These are phyloP conservation scores for Litchi chinensis DNA, from an alignment of 345 rosid species.

Conservation along the genomic window DNA sequence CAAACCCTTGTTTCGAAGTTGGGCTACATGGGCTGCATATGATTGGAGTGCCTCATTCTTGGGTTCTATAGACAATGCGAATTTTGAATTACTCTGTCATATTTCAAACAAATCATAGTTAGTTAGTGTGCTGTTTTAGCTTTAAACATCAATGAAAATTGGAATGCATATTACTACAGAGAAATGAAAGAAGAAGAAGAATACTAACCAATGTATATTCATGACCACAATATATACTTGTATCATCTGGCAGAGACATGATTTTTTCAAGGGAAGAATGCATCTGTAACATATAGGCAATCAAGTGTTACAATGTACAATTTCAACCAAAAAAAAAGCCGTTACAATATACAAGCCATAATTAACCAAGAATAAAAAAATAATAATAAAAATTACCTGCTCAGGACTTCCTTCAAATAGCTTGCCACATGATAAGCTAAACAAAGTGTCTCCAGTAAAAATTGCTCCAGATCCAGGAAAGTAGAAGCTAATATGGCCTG, in stretches of 20 bases:
- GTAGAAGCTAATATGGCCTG: conserved; percentile 96
- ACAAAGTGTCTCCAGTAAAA: conserved; percentile 90
- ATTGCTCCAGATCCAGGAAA: conserved; percentile 86
- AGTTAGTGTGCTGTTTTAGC: conserved; percentile 7
- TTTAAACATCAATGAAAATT: conserved; percentile 12
- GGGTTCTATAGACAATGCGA: conserved; percentile 91
- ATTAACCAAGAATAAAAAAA: conserved; percentile 7
- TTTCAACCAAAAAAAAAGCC: background rate
- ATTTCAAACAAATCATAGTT: conserved; percentile 12
- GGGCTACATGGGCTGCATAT: conserved; percentile 76
- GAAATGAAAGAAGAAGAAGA: background rate
- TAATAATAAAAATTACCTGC: conserved; percentile 56
- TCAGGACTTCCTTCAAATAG: conserved; percentile 90
- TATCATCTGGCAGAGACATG: conserved; percentile 78
- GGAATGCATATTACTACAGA: background rate
- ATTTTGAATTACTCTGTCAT: conserved; percentile 82
- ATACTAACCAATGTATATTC: conserved; percentile 89
- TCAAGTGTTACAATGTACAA: background rate
- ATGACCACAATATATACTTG: conserved; percentile 82
- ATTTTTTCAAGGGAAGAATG: conserved; percentile 75
- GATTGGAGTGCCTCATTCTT: conserved; percentile 81
- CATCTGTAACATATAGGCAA: conserved; percentile 64
- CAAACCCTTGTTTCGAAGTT: conserved; percentile 75
- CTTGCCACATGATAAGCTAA: conserved; percentile 97
- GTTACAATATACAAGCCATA: background rate